Base-by-base conservation (phyloP, 164 flowering plant genomes). In the Nymphaea colorata region DNA sequence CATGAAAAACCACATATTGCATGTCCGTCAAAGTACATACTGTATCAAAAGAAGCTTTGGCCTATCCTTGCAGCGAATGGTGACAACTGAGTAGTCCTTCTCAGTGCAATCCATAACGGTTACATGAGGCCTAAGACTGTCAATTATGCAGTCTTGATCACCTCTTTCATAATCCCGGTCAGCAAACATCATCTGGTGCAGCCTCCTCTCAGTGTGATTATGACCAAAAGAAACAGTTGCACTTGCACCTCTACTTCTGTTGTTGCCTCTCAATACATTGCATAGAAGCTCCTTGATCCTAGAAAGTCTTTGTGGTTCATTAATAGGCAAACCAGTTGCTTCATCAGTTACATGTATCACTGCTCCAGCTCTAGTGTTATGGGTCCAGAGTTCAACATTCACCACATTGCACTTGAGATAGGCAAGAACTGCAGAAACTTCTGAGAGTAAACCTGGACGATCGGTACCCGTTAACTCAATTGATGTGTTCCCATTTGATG, bases 111-210 rank as follows among this genome's bases (percentile, higher is more conserved):
- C 15, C 4, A 60, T 59, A 69, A 18, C 64, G 65, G 66, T 66
- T 43, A 61, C 63, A 4, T 16, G 5, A 5, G 63, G 63, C 63
- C 63, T 61, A 6, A 5, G 41, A 6, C 0, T 61, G 25, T 4
- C 5, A 25, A 5, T 15, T 15, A 4, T 5, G 6, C 16, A 3
- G 25, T 2, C 69, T 62, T 0, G 88, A 79, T 59, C 72, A 72
- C 41, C 41, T 60, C 83, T 69, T 64, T 86, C 91, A 67, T 85
- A 87, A 64, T 91, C 96, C 3, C 93, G 77, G 64, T 91, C 93
- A 0, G 87, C 87, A 73, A 84, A 84, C 97, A 91, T 91, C 89
- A 91, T 78, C 64, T 89, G 96, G 72, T 89, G 96, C 43, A 91
- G 81, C 69, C 96, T 80, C 62, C 95, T 77, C 60, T 91, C 96